phyloP scores from a whole-genome alignment of 352 stramenopile species.

The Phytopythium oedochilum region DNA sequence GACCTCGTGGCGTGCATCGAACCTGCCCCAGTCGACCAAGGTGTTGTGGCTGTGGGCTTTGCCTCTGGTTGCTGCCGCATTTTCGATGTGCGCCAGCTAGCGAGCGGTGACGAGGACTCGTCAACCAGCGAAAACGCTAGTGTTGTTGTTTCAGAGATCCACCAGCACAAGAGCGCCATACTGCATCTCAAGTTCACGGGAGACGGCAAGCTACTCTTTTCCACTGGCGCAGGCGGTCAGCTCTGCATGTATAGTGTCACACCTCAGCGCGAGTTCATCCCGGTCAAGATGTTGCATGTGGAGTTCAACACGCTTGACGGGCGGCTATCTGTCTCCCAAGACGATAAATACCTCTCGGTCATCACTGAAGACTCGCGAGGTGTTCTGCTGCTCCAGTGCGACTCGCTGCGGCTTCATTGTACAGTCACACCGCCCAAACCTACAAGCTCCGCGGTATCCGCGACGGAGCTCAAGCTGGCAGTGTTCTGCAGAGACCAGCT shows the following conservation, averaged over 20 bases:
- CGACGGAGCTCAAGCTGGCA: conserved; percentile 28
- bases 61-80: conserved; percentile 76
- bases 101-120: neutral
- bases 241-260: conserved; percentile 59
- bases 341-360: conserved; percentile 33
- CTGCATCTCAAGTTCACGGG: conserved; percentile 42
- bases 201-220: conserved; percentile 42
- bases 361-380: conserved; percentile 21
- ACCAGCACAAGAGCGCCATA: conserved; percentile 82
- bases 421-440: conserved; percentile 30
- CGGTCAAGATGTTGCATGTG: conserved; percentile 65
- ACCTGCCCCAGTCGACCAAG: conserved; percentile 27
- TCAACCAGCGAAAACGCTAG: neutral
- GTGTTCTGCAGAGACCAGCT: conserved; percentile 49
- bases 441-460: conserved; percentile 3
- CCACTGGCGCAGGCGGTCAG: conserved; percentile 44
- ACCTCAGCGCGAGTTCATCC: conserved; percentile 35
- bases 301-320: conserved; percentile 30
- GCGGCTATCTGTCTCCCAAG: conserved; percentile 27
- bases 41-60: conserved; percentile 74
- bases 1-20: conserved; percentile 59
- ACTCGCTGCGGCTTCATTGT: conserved; percentile 27
- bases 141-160: conserved; percentile 62
- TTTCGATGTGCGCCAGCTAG: conserved; percentile 55
- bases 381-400: conserved; percentile 34